A percentile compares a stretch with the other conserved stretches of the same genome.
Evolutionary conservation across 441 rosid species (phyloP).

Genomic region (Populus hybrid): DNA sequence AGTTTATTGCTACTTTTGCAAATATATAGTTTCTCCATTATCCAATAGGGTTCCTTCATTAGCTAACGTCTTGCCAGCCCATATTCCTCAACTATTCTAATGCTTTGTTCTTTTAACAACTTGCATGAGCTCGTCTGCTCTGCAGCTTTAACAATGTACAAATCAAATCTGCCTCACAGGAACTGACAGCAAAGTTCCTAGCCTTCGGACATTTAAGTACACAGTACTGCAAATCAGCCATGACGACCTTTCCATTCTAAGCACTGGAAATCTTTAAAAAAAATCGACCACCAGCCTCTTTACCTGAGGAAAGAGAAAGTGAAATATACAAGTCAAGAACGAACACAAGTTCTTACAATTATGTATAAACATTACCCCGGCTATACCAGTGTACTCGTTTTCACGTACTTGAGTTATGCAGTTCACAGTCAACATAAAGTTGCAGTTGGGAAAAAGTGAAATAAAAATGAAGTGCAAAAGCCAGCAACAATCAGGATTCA

Average conservation of each 20-base stretch:
- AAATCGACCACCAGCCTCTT: conserved; percentile 24
- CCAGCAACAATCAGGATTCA: background rate
- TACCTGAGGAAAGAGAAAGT: conserved; percentile 17
- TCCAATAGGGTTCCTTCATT: background rate
- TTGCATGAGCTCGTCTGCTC: conserved; percentile 1
- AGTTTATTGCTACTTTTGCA: background rate
- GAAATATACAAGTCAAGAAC: background rate
- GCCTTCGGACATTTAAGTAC: background rate
- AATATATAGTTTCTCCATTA: background rate
- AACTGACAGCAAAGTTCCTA: background rate
- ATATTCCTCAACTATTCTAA: background rate
- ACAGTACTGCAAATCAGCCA: background rate
- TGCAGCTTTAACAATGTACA: background rate
- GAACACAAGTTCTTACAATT: background rate
- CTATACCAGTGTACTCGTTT: background rate
- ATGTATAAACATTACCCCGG: background rate
- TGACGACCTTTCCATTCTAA: background rate
- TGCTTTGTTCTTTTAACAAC: background rate
- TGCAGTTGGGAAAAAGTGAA: background rate
- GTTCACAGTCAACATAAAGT: background rate
- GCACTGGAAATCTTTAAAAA: conserved; percentile 19
- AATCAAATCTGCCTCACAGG: background rate
- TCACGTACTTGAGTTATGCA: background rate
- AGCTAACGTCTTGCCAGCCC: background rate
- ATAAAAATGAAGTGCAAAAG: background rate